Evolutionary conservation across 768 basidiomycete species (phyloP), one percentile per base, ranked within the genome.

Genomic region (Boletus fagicola): DNA sequence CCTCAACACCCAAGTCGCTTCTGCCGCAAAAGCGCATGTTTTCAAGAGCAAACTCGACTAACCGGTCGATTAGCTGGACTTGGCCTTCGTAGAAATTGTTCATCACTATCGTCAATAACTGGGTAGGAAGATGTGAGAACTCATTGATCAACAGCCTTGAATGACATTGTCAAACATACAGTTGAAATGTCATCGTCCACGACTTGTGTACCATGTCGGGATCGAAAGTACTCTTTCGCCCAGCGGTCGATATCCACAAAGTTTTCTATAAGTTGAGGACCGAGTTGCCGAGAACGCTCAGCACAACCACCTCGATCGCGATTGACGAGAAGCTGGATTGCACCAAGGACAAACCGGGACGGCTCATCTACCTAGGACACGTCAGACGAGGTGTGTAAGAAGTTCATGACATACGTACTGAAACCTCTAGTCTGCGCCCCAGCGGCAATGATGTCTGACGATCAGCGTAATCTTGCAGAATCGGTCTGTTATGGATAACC

Each of bases 61-160:
- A 24, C 11, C 62, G 52, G 58, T 71, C 70, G 33, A 71, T 62
- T 44, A 71, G 49, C 15, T 73, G 63, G 3, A 65, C 61, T 16
- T 67, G 67, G 16, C 61, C 70, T 56, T 71, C 67, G 24, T 73
- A 73, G 38, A 73, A 71, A 42, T 58, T 64, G 26, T 71, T 71
- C 26, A 69, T 58, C 11, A 73, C 63, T 28, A 73, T 63, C 26
- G 69, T 66, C 49, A 71, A 50, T 13, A 71, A 39, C 71, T 73
- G 36, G 24, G 44, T 28, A 49, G 22, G 28, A 20, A 30, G 15
- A 39, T 6, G 18, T 51, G 30, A 57, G 47, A 6, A 35, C 16
- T 12, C 5, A 28, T 31, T 30, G 20, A 26, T 24, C 2, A 20
- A 33, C 15, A 20, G 24, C 13, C 20, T 46, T 0, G 49, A 51